Conservation (phyloP, 1,139 yeast genomes). For the Debaryomycetaceae sp. region DNA sequence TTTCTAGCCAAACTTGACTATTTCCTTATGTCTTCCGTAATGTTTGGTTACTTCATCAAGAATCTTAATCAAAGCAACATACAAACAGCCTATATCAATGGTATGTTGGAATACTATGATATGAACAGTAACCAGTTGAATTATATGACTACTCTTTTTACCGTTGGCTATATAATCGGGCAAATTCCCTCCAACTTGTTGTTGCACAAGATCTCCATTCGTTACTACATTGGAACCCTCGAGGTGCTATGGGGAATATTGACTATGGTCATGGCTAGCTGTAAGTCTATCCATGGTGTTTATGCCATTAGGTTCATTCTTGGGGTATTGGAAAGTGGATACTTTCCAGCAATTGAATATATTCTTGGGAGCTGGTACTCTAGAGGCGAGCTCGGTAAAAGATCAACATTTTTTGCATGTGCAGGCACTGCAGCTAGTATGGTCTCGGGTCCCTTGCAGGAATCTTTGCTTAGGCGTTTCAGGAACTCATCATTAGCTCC, state of each 20-base stretch:
- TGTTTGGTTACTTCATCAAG: slow-evolving; percentile 34
- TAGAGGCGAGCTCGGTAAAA: slow-evolving; percentile 24
- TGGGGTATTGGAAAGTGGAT: slow-evolving; percentile 56
- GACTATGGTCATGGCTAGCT: slow-evolving; percentile 47
- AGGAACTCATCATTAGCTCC: slow-evolving; percentile 26
- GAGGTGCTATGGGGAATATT: slow-evolving; percentile 56
- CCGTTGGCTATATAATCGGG: slow-evolving; percentile 56
- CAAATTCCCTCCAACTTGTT: slow-evolving; percentile 55
- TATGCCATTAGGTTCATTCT: slow-evolving; percentile 55
- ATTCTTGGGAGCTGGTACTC: slow-evolving; percentile 42
- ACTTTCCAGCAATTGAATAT: slow-evolving; percentile 54
- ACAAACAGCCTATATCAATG: slow-evolving; percentile 55
- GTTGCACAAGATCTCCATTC: slow-evolving; percentile 48
- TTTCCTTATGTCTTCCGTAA: slow-evolving; percentile 38
- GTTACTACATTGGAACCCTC: slow-evolving; percentile 49
- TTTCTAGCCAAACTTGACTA: slow-evolving; percentile 41
- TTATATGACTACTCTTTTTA: slow-evolving; percentile 49
- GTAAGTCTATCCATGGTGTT: slow-evolving; percentile 36
- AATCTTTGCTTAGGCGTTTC: slow-evolving; percentile 27
- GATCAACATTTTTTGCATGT: slow-evolving; percentile 47
- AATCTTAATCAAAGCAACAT: slow-evolving; percentile 44
- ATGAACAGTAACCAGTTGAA: slow-evolving; percentile 52
- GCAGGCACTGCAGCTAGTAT: slow-evolving; percentile 26
- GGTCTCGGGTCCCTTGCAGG: slow-evolving; percentile 36
- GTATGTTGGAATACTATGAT: slow-evolving; percentile 52